Evolutionary conservation across 805 yeast genomes (phyloP), one percentile per base, ranked within the genome.

Genomic region (Brettanomyces bruxellensis): DNA sequence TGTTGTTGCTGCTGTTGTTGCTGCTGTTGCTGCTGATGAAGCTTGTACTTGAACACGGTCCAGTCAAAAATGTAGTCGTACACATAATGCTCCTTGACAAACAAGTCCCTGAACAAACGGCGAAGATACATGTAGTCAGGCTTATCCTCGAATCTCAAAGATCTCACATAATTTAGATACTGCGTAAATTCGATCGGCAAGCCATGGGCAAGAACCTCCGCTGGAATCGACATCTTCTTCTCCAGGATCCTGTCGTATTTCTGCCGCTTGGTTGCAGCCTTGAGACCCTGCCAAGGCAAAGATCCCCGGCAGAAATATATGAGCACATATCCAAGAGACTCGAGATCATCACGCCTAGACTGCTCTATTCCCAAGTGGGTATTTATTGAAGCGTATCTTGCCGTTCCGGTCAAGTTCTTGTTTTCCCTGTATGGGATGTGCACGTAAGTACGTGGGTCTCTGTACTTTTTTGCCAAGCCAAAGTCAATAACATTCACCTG

Each of bases 331-430:
- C 96, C 98, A 60, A 91, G 76, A 51, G 93, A 83, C 69, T 93
- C 99, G 57, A 91, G 75, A 65, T 91, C 99, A 67, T 91, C 99
- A 65, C 99, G 80, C 71, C 99, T 81, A 57, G 89, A 81, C 69
- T 91, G 99, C 65, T 91, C 99, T 56, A 91, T 86, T 47, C 99
- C 99, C 64, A 93, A 72, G 68, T 91, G 99, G 34, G 99, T 91
- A 67, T 90, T 91, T 56, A 93, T 83, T 49, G 89, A 79, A 44
- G 97, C 97, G 66, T 91, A 93, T 61, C 99, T 81, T 14, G 98
- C 98, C 25, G 99, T 91, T 60, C 99, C 99, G 13, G 97, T 91
- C 58, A 91, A 78, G 60, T 91, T 89, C 68, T 93, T 91, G 68
- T 91, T 90, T 70, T 91, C 98, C 55, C 96, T 79, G 68, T 91